Evolutionary conservation across 78 protist species (phyloP), one percentile per base, ranked within the genome.

Genomic region (Dictyostelium brefeldianum): DNA sequence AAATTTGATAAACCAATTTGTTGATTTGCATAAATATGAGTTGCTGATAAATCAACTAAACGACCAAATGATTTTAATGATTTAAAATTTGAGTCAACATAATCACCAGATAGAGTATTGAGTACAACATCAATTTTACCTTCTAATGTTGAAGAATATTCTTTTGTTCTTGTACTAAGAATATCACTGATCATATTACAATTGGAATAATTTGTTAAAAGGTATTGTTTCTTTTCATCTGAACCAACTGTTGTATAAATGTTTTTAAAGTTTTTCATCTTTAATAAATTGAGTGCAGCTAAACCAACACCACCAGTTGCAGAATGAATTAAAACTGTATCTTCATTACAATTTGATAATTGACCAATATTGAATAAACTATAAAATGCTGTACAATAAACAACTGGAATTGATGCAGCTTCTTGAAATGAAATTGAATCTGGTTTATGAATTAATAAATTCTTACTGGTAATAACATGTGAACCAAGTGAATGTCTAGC

Each of bases 251-350:
- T 77, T 36, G 82, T 70, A 6, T 46, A 81, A 6, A 78, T 22
- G 15, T 73, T 47, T 65, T 25, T 17, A 10, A 18, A 69, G 78
- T 98, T 69, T 25, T 54, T 83, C 81, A 71, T 71, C 31, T 81
- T 92, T 20, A 90, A 95, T 48, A 97, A 56, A 47, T 97, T 89
- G 69, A 97, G 81, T 11, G 97, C 92, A 4, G 98, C 96, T 29
- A 97, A 8, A 59, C 98, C 98, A 27, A 97, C 97, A 25, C 98
- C 98, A 18, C 98, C 98, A 0, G 96, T 83, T 9, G 97, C 98
- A 9, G 95, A 91, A 10, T 91, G 96, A 59, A 96, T 83, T 29
- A 97, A 96, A 0, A 96, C 81, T 14, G 83, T 36, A 17, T 83
- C 82, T 71, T 83, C 82, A 5, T 79, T 46, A 15, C 78, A 59